Evolutionary conservation across 2,329 filamentous ascomycete species (phyloP), one percentile per base, ranked within the genome.

Genomic region (Stachybotrys chlorohalonatus): DNA sequence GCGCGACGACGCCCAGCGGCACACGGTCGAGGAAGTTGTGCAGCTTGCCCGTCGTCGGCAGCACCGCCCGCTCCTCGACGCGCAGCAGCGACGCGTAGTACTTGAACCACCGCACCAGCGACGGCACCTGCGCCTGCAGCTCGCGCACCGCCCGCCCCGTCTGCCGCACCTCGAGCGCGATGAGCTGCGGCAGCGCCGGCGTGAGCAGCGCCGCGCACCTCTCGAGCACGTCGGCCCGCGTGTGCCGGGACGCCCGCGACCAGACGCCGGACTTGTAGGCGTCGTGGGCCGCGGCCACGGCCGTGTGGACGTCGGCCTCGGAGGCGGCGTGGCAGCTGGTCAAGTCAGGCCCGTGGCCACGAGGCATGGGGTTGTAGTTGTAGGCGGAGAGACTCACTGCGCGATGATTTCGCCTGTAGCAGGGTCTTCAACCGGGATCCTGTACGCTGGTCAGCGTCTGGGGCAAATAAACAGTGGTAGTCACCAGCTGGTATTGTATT

Each of bases 61-160:
- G 74, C 0, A 89, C 81, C 2, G 81, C 70, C 2, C 83, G 78
- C 68, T 88, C 83, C 62, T 87, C 83, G 1, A 81, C 84, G n/a
- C 86, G 80, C 36, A 87, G 75, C 1, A 88, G 64, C 0, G 84
- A 76, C 1, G 85, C 84, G 62, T 86, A 90, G 70, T 89, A 89
- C 56, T 80, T 82, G 69, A 89, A 83, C 86, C 86, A 89, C 48
- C 82, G 80, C 1, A 83, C 77, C 0, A 89, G 73, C 0, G 80
- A 82, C 0, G 82, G 81, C 6, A 86, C 80, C 64, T 89, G 86
- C 1, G 85, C 84, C 51, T 77, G 75, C 84, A 90, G 87, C 66
- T 89, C 86, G 31, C 85, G 81, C 31, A 86, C 73, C 0, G 82
- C 81, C 0, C 86, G 81, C 3, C 86, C 86, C 0, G 86, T 90